Conservation (phyloP, 2,329 filamentous ascomycete genomes). For the Coniochaeta sp. region DNA sequence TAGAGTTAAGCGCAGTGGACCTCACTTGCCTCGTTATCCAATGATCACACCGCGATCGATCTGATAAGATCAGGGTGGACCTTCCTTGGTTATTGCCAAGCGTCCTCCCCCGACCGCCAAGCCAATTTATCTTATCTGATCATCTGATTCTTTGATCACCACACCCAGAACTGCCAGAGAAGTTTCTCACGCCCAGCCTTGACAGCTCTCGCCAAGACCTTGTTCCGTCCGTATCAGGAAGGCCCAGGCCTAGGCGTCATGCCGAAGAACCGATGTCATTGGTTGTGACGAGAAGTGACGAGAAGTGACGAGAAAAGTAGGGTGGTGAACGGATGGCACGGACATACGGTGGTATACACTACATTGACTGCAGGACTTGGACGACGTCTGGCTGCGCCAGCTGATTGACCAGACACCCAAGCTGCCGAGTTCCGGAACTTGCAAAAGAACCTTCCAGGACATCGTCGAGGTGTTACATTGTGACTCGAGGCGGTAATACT, state of each 20-base stretch:
- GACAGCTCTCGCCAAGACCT: background rate
- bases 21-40: background rate
- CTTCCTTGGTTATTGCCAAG: background rate
- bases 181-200: background rate
- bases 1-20: background rate
- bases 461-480: background rate
- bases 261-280: background rate
- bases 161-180: background rate
- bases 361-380: no score
- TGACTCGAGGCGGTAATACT: background rate
- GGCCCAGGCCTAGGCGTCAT: background rate
- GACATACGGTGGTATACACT: background rate
- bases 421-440: background rate
- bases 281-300: background rate
- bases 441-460: background rate
- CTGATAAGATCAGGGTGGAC: constrained; percentile 1
- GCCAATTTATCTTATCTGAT: constrained; percentile 5
- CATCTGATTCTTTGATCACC: background rate
- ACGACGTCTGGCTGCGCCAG: background rate
- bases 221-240: background rate
- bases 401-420: background rate
- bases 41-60: background rate
- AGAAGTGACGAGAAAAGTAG: background rate
- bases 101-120: background rate
- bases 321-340: background rate